Base-by-base conservation (phyloP, 495 filamentous ascomycete genomes). In the Evansstolkia leycettana region DNA sequence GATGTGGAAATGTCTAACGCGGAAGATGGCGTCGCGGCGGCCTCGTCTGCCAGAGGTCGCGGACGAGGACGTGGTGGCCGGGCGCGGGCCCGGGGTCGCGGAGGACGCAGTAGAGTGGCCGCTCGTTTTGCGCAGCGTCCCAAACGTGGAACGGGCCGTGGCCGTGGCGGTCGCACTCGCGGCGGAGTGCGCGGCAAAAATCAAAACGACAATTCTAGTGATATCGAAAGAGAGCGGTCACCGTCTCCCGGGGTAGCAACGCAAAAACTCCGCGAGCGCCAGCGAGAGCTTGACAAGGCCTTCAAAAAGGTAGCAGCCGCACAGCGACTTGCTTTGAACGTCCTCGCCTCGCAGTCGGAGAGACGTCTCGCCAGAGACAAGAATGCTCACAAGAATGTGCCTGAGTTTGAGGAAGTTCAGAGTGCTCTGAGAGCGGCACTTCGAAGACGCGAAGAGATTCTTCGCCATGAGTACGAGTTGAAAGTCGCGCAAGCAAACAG, bases 241-340 rank as follows among this genome's bases (percentile, higher is more conserved):
- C 60, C 57, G 2, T 57, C 54, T 5, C 64, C 60, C 4, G 55
- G 43, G 37, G 50, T 54, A 6, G 38, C 39, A 7, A 56, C 57
- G 2, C 52, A 60, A 31, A 58, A 47, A 14, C 50, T 68, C 7
- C 58, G 58, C 18, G 42, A 53, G 17, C 60, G 64, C 4, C 62
- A 65, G 39, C 59, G 55, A 3, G 55, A 64, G 37, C 23, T 73
- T 20, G 55, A 60, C 20, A 45, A 49, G 10, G 40, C 58, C 1
- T 68, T 69, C 39, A 66, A 61, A 44, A 56, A 54, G 23, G 47
- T 68, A 16, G 64, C 58, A 26, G 48, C 54, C 9, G 56, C 54
- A 0, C 64, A 68, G 35, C 51, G 57, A 30, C 25, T 58, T 14
- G 56, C 65, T 2, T 32, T 71, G 17, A 48, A 41, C 17, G 52